Evolutionary conservation across 2,329 filamentous ascomycete genomes (phyloP), one percentile per base, ranked within the genome.

Genomic region (Boeremia lycopersici): DNA sequence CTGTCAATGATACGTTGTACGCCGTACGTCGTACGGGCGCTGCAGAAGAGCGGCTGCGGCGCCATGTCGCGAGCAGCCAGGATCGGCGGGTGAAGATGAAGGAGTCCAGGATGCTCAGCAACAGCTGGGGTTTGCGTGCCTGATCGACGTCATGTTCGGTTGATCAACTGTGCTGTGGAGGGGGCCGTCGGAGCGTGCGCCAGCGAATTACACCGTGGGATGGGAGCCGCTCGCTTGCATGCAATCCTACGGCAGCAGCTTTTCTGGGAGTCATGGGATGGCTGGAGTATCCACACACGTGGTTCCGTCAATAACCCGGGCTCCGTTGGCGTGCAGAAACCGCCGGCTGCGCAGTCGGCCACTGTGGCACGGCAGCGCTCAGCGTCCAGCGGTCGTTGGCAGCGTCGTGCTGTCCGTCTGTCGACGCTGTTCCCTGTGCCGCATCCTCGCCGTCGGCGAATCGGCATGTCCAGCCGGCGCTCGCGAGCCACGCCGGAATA

Each of bases 401-500:
- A 19, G 23, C 38, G 19, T 13, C 23, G 23, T 28, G 5, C 10
- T 25, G 28, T 19, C 33, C 33, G 39, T 42, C n/a, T 38, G 11
- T 36, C 33, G 38, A 12, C 5, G 19, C n/a, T n/a, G 9, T 35
- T 60, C 36, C 34, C 42, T 50, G 58, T 58, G 50, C 44, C 56
- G 53, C 51, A 57, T 35, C 38, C 35, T 38, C 43, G 34, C 30
- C 31, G 45, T 60, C 59, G 63, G 60, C 59, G 50, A 42, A 48
- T 56, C 60, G 56, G 64, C 53, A 66, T 44, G 47, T 41, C 56
- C 53, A 47, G 40, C 53, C 56, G 54, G 61, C 57, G 39, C 49
- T 39, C 39, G 53, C 59, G 57, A 60, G 49, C 53, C 50, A 57
- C 35, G 53, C 51, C 51, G 49, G 38, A 52, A 63, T 53, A 63